Conservation (phyloP, 805 yeast species). For the Candida piceae region DNA sequence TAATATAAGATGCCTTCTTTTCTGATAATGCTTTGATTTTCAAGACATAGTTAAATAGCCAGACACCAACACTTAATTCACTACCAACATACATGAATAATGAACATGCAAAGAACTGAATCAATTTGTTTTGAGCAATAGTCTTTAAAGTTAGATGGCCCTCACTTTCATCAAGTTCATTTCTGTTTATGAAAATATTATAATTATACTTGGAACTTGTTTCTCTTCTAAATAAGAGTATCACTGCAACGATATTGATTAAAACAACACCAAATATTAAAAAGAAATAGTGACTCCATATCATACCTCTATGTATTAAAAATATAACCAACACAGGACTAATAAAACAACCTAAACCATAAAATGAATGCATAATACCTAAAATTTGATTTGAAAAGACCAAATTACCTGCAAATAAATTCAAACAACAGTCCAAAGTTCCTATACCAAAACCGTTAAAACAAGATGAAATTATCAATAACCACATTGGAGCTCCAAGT, state of each 20-base stretch:
- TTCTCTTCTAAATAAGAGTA: constrained; percentile 35
- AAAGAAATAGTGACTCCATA: constrained; percentile 44
- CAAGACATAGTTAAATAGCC: constrained; percentile 45
- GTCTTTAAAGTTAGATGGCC: constrained; percentile 15
- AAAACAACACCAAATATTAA: constrained; percentile 30
- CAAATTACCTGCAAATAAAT: constrained; percentile 46
- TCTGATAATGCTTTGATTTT: constrained; percentile 36
- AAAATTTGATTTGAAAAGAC: constrained; percentile 44
- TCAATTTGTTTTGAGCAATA: constrained; percentile 31
- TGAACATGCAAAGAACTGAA: constrained; percentile 37
- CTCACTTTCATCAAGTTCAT: constrained; percentile 16
- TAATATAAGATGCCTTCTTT: constrained; percentile 38
- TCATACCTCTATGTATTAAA: constrained; percentile 32
- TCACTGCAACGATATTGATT: constrained; percentile 20
- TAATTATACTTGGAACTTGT: constrained; percentile 41
- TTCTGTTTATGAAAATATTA: constrained; percentile 6
- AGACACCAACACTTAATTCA: constrained; percentile 48
- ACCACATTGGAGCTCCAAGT: constrained; percentile 35
- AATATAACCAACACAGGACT: constrained; percentile 43
- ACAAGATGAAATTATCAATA: constrained; percentile 36
- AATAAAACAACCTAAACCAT: constrained; percentile 49
- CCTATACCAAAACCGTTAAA: constrained; percentile 55
- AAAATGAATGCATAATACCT: constrained; percentile 48
- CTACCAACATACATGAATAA: constrained; percentile 48
- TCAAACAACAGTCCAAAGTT: constrained; percentile 48